Evolutionary conservation across 495 filamentous ascomycete genomes (phyloP).

Genomic region (Daldinia bambusicola): DNA sequence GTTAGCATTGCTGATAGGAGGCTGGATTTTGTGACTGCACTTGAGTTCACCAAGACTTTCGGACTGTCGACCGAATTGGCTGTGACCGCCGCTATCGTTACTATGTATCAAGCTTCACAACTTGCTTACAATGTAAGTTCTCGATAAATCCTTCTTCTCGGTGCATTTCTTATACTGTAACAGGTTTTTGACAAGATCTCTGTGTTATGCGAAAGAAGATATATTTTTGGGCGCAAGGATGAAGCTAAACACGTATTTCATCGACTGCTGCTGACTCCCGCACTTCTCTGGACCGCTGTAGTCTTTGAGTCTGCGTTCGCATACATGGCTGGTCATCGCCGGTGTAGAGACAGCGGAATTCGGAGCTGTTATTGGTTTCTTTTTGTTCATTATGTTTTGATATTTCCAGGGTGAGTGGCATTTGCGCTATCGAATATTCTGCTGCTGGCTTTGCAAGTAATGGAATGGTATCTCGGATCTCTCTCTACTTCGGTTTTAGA

Average conservation of each 20-base stretch:
- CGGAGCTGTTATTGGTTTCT: constrained; percentile 64
- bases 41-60: constrained; percentile 62
- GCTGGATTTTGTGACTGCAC: constrained; percentile 62
- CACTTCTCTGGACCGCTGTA: constrained; percentile 74
- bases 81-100: constrained; percentile 67
- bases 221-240: constrained; percentile 70
- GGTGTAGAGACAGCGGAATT: constrained; percentile 71
- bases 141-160: not conserved
- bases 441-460: constrained; percentile 42
- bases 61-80: constrained; percentile 64
- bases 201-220: constrained; percentile 70
- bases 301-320: constrained; percentile 75
- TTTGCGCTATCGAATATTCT: not conserved
- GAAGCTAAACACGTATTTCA: constrained; percentile 67
- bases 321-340: constrained; percentile 71
- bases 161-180: constrained; percentile 28
- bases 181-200: constrained; percentile 67
- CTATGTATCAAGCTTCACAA: constrained; percentile 82
- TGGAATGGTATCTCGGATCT: constrained; percentile 66
- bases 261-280: constrained; percentile 77
- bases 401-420: constrained; percentile 20
- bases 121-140: constrained; percentile 66
- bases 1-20: constrained; percentile 66
- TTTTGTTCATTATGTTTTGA: constrained; percentile 20
- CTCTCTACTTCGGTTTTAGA: constrained; percentile 70